phyloP scores from a whole-genome alignment of 1,139 yeast species.

The Scheffersomyces lignicola region DNA sequence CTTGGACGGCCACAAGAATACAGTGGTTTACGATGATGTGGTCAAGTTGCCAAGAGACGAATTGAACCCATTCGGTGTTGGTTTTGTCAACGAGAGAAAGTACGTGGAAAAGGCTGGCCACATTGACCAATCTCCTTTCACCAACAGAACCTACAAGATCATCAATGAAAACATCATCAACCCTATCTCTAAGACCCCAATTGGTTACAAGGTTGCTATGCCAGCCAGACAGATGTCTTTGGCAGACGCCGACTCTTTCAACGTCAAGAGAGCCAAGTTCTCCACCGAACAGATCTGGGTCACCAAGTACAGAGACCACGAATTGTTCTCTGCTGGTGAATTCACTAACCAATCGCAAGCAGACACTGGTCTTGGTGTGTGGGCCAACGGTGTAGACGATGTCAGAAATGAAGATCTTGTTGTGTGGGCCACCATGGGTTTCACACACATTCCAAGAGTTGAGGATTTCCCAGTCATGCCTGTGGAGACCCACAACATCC shows the following conservation, averaged over 20 bases:
- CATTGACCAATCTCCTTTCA: constrained; percentile 74
- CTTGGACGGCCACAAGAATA: constrained; percentile 78
- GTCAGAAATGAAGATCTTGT: constrained; percentile 83
- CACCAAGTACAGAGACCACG: constrained; percentile 67
- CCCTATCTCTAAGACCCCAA: constrained; percentile 74
- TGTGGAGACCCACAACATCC: constrained; percentile 69
- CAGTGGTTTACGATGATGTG: constrained; percentile 76
- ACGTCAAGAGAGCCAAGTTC: constrained; percentile 65
- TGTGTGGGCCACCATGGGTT: constrained; percentile 84
- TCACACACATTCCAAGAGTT: constrained; percentile 84
- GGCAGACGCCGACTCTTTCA: constrained; percentile 64
- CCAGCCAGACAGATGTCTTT: constrained; percentile 76
- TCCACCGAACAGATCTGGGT: constrained; percentile 80
- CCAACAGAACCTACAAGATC: constrained; percentile 76
- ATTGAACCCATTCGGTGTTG: constrained; percentile 72
- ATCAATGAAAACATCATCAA: constrained; percentile 77
- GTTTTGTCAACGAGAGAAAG: constrained; percentile 66
- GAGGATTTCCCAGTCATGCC: constrained; percentile 97
- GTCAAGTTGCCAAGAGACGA: constrained; percentile 61
- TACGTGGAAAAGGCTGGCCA: constrained; percentile 71
- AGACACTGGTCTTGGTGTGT: constrained; percentile 63
- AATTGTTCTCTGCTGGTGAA: constrained; percentile 74
- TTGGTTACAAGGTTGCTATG: constrained; percentile 77
- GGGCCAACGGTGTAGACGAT: constrained; percentile 67
- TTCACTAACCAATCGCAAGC: constrained; percentile 72